Percentiles rank a stretch among this genome's conserved stretches.
phyloP scores from a whole-genome alignment of 2,329 filamentous ascomycete species.

The Atkinsonella texensis region DNA sequence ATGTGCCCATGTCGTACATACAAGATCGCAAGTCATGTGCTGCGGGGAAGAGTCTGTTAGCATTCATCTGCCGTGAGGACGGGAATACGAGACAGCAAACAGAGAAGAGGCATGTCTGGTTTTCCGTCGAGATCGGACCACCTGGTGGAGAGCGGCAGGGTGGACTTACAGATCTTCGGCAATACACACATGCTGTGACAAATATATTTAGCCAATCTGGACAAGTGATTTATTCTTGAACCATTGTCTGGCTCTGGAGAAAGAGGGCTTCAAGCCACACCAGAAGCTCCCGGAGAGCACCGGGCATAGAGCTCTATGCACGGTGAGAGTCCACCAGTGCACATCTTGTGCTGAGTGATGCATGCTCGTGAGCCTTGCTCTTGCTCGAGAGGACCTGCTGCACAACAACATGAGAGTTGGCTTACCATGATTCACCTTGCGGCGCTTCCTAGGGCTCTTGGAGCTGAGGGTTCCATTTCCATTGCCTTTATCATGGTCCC shows the following conservation, averaged over 20 bases:
- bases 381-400: neutral
- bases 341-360: neutral
- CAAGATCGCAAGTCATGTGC: slow-evolving; percentile 90
- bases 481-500: slow-evolving; percentile 1
- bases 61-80: neutral
- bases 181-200: slow-evolving; percentile 66
- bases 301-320: neutral
- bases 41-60: slow-evolving; percentile 24
- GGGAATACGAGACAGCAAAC: neutral
- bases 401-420: slow-evolving; percentile 7
- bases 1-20: slow-evolving; percentile 35
- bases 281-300: neutral
- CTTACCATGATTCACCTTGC: slow-evolving; percentile 84
- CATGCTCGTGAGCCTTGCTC: neutral
- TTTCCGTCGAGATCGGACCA: neutral
- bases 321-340: neutral
- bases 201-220: neutral
- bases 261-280: neutral
- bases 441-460: slow-evolving; percentile 67
- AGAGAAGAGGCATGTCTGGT: neutral
- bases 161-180: slow-evolving; percentile 73
- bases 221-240: neutral
- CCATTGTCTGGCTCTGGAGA: neutral
- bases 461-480: neutral
- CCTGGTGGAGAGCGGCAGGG: neutral